These are phyloP conservation scores for Microcera coccophila DNA, from an alignment of 2,329 filamentous ascomycete genomes.

Conservation along the genomic window DNA sequence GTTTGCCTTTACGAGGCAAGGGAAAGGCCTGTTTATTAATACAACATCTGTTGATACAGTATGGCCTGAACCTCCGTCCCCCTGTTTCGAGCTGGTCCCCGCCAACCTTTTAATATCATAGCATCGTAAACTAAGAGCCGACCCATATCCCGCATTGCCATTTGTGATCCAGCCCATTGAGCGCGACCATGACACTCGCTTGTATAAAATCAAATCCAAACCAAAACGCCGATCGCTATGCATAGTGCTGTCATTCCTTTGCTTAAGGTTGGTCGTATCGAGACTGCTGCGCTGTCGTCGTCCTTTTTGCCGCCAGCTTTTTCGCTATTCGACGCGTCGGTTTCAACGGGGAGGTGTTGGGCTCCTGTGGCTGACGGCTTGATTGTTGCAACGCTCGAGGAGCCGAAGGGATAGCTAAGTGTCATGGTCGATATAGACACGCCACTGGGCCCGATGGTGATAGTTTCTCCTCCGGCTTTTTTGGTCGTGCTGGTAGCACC, in stretches of 20 bases:
- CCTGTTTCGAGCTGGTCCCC: too few species aligned
- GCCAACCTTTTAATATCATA: too few species aligned
- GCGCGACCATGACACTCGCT: too few species aligned
- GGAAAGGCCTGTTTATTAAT: too few species aligned
- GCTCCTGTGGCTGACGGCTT: conserved; percentile 27
- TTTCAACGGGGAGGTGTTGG: conserved; percentile 23
- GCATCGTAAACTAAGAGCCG: too few species aligned
- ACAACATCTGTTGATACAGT: not conserved
- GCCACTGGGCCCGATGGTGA: conserved; percentile 51
- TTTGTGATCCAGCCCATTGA: too few species aligned
- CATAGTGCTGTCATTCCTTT: conserved; percentile 27
- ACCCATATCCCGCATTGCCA: too few species aligned
- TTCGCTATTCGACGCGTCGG: conserved; percentile 18
- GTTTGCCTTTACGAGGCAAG: too few species aligned
- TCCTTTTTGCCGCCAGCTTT: too few species aligned
- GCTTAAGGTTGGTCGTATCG: conserved; percentile 11
- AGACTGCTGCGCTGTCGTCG: conserved; percentile 20
- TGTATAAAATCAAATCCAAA: conserved; percentile 26
- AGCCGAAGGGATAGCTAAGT: conserved; percentile 43
- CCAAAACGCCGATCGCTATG: conserved; percentile 40
- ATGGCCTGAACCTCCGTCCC: not conserved
- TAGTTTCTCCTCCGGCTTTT: conserved; percentile 46
- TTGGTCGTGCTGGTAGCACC: conserved; percentile 41
- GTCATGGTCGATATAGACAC: conserved; percentile 46
- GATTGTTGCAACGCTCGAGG: conserved; percentile 42